Percentiles rank a stretch among this genome's conserved stretches.
These are phyloP conservation scores for Geotrichum bryndzae DNA, from an alignment of 1,139 yeast species.

Conservation along the genomic window DNA sequence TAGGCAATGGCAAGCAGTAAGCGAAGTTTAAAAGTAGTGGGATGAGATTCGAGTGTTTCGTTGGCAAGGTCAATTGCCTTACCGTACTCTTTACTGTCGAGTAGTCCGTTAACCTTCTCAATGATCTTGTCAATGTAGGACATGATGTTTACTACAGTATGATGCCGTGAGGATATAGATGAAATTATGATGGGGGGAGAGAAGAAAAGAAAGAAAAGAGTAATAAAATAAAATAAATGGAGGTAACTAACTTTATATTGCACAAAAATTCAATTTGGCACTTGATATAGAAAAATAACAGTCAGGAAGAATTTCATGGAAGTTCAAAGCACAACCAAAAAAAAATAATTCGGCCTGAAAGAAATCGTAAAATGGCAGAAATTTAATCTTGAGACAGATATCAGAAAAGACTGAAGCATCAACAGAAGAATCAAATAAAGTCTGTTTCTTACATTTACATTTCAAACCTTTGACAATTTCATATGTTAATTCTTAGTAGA, in stretches of 20 bases:
- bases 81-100: conserved; percentile 27
- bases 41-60: conserved; percentile 34
- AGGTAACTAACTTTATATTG: neutral
- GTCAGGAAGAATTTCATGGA: neutral
- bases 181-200: neutral
- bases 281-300: neutral
- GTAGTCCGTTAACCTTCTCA: neutral
- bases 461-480: too few relatives aligned
- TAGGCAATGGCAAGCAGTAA: conserved; percentile 43
- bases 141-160: neutral
- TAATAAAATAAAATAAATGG: neutral
- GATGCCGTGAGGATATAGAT: neutral
- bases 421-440: too few relatives aligned
- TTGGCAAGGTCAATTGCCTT: conserved; percentile 38
- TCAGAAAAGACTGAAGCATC: too few relatives aligned
- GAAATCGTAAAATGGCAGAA: too few relatives aligned
- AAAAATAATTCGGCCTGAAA: neutral
- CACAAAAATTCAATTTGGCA: neutral
- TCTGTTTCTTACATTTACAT: too few relatives aligned
- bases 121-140: neutral
- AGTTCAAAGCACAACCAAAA: neutral
- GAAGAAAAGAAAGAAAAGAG: neutral
- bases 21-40: conserved; percentile 42
- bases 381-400: too few relatives aligned
- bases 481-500: neutral